Evolutionary conservation across 768 basidiomycete species (phyloP).

Genomic region (Leccinellum albellum): DNA sequence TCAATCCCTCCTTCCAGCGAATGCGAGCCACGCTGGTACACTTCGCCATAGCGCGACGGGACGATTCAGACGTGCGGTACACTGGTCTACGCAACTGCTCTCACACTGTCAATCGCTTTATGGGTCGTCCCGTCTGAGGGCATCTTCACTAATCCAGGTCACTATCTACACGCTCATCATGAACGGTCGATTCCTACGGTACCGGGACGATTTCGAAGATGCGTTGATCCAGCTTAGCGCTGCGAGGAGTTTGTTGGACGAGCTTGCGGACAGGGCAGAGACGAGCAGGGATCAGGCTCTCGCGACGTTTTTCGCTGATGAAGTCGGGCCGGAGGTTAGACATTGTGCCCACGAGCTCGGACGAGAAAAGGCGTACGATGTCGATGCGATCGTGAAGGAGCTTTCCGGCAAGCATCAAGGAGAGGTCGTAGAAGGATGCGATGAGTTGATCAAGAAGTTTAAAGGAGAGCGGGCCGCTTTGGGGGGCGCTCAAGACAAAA

Average conservation of each 20-base stretch:
- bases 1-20: slow-evolving; percentile 48
- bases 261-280: slow-evolving; percentile 56
- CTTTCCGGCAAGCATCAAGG: slow-evolving; percentile 54
- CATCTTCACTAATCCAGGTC: slow-evolving; percentile 61
- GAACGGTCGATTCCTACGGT: slow-evolving; percentile 79
- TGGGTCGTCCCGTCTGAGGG: slow-evolving; percentile 46
- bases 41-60: slow-evolving; percentile 73
- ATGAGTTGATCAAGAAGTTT: slow-evolving; percentile 49
- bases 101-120: slow-evolving; percentile 70
- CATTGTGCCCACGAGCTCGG: slow-evolving; percentile 91
- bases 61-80: slow-evolving; percentile 73
- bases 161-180: slow-evolving; percentile 77
- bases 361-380: slow-evolving; percentile 71
- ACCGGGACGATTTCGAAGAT: slow-evolving; percentile 72
- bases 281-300: slow-evolving; percentile 86
- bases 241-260: slow-evolving; percentile 69
- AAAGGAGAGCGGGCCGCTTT: slow-evolving; percentile 38
- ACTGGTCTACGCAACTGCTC: slow-evolving; percentile 75
- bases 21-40: slow-evolving; percentile 48
- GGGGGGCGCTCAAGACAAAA: slow-evolving; percentile 40
- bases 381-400: slow-evolving; percentile 69
- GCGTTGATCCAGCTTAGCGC: slow-evolving; percentile 73
- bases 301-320: slow-evolving; percentile 78
- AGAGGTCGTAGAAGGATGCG: slow-evolving; percentile 62
- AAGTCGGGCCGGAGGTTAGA: slow-evolving; percentile 86